These are phyloP conservation scores for Vigna reflexopilosa DNA, from an alignment of 306 rosid species.

Conservation along the genomic window DNA sequence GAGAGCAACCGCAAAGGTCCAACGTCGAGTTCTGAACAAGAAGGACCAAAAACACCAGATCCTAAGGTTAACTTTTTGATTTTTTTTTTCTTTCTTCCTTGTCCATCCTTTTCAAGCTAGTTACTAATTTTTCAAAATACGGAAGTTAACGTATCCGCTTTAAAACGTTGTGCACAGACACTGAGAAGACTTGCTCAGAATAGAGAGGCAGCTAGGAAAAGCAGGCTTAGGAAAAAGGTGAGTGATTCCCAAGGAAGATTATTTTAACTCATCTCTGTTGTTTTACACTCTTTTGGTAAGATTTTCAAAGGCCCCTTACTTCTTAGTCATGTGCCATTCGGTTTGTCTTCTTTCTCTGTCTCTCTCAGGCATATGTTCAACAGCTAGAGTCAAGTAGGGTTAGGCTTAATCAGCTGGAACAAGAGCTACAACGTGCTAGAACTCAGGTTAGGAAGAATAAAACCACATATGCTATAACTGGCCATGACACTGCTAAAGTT, in stretches of 20 bases:
- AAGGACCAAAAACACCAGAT: slow-evolving; percentile 94
- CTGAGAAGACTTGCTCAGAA: slow-evolving; percentile 98
- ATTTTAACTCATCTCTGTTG: slow-evolving; percentile 7
- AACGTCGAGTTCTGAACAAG: slow-evolving; percentile 92
- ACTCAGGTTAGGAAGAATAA: slow-evolving; percentile 61
- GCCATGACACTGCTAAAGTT: slow-evolving; percentile 22
- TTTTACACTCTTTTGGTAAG: slow-evolving; percentile 43
- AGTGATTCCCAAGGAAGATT: slow-evolving; percentile 18
- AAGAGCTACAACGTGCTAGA: slow-evolving; percentile 87
- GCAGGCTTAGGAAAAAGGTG: slow-evolving; percentile 98
- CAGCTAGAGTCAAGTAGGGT: slow-evolving; percentile 95
- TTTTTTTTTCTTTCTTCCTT: background rate
- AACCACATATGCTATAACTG: slow-evolving; percentile 22
- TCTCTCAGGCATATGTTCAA: slow-evolving; percentile 93
- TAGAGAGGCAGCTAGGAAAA: slow-evolving; percentile 99
- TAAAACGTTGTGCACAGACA: slow-evolving; percentile 56
- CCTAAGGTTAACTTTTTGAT: slow-evolving; percentile 66
- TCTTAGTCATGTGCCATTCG: slow-evolving; percentile 9
- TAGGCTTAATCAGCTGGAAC: slow-evolving; percentile 92
- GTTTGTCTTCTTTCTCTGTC: slow-evolving; percentile 12
- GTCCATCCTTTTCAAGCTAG: background rate
- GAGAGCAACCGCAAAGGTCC: slow-evolving; percentile 82
- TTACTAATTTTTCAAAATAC: background rate
- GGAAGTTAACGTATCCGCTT: background rate
- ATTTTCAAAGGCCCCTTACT: slow-evolving; percentile 12